Evolutionary conservation across 2,329 filamentous ascomycete genomes (phyloP).

Genomic region (Exophiala phaeomuriformis): DNA sequence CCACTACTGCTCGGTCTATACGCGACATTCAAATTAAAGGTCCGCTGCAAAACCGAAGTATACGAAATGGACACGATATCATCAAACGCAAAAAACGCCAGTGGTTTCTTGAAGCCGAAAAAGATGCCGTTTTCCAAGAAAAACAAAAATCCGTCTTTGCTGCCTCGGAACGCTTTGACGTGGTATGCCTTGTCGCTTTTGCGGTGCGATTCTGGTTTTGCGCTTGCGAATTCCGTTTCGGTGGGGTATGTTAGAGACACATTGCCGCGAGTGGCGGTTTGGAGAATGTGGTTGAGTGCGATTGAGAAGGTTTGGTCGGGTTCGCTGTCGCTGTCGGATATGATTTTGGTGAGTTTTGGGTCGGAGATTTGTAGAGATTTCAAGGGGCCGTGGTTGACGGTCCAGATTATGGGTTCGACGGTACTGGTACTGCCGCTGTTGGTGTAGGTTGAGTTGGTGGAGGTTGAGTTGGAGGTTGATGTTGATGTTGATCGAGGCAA

Average conservation of each 20-base stretch:
- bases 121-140: constrained; percentile 55
- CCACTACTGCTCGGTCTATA: constrained; percentile 27
- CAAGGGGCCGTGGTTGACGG: constrained; percentile 48
- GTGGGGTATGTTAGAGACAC: constrained; percentile 20
- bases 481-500: constrained; percentile 36
- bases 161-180: constrained; percentile 56
- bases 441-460: no score
- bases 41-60: constrained; percentile 57
- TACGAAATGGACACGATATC: constrained; percentile 55
- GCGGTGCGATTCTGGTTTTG: constrained; percentile 52
- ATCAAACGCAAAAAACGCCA: constrained; percentile 56
- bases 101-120: constrained; percentile 60
- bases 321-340: constrained; percentile 37
- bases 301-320: constrained; percentile 48
- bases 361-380: constrained; percentile 34
- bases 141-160: constrained; percentile 61
- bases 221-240: constrained; percentile 51
- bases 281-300: constrained; percentile 15
- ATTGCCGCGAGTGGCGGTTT: no score
- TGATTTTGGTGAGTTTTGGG: constrained; percentile 10
- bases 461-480: no score
- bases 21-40: constrained; percentile 57
- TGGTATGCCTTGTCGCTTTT: constrained; percentile 58
- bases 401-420: constrained; percentile 54
- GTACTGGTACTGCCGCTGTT: constrained; percentile 29